Evolutionary conservation across 2,329 filamentous ascomycete genomes (phyloP).

Genomic region (Hortaea werneckii): DNA sequence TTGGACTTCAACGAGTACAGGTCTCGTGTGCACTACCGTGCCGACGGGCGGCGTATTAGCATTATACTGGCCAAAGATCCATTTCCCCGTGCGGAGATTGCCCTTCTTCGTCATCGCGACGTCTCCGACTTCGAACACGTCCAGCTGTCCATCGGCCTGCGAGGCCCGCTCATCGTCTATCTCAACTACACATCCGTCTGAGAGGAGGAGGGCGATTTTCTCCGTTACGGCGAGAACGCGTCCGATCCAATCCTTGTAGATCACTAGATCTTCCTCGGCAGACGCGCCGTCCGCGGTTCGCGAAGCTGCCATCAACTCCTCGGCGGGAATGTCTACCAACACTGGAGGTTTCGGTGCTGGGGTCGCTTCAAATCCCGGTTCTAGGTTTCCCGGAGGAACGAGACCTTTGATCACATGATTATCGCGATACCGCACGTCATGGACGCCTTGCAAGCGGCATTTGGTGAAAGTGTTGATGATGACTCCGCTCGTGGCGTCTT

Average conservation of each 20-base stretch:
- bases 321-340: constrained; percentile 20
- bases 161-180: constrained; percentile 36
- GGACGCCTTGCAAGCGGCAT: constrained; percentile 34
- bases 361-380: constrained; percentile 7
- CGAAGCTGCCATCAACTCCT: constrained; percentile 14
- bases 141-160: constrained; percentile 14
- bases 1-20: constrained; percentile 36
- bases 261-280: constrained; percentile 42
- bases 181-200: constrained; percentile 45
- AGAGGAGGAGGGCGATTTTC: constrained; percentile 41
- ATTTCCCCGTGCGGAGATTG: constrained; percentile 41
- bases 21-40: constrained; percentile 41
- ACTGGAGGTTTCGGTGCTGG: constrained; percentile 7
- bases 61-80: constrained; percentile 44
- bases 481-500: constrained; percentile 43
- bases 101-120: constrained; percentile 42
- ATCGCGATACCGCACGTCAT: constrained; percentile 16
- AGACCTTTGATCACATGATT: constrained; percentile 12
- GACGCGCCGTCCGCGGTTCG: constrained; percentile 18
- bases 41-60: constrained; percentile 40
- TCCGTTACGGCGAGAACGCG: constrained; percentile 40
- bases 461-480: constrained; percentile 39
- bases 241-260: constrained; percentile 48
- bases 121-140: constrained; percentile 37
- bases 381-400: constrained; percentile 6